Conservation (phyloP, 1,284 basidiomycete genomes). For the Schizopora paradoxa region DNA sequence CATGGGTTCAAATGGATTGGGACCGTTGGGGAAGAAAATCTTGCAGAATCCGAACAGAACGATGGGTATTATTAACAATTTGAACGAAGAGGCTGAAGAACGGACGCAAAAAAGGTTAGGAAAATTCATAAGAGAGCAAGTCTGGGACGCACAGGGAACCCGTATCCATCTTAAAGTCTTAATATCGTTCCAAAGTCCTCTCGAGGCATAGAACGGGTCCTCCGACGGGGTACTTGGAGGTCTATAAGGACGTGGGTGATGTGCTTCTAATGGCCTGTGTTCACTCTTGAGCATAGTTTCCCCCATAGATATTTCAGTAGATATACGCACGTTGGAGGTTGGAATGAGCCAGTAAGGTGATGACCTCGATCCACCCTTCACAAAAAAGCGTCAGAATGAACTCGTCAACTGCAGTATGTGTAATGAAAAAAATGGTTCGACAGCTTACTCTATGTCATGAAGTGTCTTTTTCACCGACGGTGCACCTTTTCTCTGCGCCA, state of each 20-base stretch:
- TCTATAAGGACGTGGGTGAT: conserved; percentile 10
- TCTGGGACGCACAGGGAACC: conserved; percentile 54
- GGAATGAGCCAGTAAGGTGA: conserved; percentile 55
- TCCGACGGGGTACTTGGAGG: conserved; percentile 2
- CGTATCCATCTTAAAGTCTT: conserved; percentile 65
- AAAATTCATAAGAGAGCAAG: neutral
- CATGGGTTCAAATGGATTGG: conserved; percentile 75
- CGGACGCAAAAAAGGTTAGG: conserved; percentile 2
- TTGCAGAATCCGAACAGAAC: conserved; percentile 74
- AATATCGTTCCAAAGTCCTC: conserved; percentile 27
- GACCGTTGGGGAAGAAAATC: conserved; percentile 43
- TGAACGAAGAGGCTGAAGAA: conserved; percentile 62
- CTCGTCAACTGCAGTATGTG: neutral
- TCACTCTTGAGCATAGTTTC: too few species aligned
- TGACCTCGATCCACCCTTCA: conserved; percentile 47
- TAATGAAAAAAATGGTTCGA: too few species aligned
- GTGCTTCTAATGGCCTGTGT: too few species aligned
- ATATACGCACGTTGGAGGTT: conserved; percentile 57
- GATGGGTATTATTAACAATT: conserved; percentile 68
- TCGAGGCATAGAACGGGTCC: conserved; percentile 15
- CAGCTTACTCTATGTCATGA: conserved; percentile 33
- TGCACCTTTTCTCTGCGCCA: conserved; percentile 19
- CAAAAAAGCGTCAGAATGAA: neutral
- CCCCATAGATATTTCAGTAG: conserved; percentile 6
- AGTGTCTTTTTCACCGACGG: conserved; percentile 18